phyloP scores from a whole-genome alignment of 1,139 yeast species.

The Saccharomyces uvarum region DNA sequence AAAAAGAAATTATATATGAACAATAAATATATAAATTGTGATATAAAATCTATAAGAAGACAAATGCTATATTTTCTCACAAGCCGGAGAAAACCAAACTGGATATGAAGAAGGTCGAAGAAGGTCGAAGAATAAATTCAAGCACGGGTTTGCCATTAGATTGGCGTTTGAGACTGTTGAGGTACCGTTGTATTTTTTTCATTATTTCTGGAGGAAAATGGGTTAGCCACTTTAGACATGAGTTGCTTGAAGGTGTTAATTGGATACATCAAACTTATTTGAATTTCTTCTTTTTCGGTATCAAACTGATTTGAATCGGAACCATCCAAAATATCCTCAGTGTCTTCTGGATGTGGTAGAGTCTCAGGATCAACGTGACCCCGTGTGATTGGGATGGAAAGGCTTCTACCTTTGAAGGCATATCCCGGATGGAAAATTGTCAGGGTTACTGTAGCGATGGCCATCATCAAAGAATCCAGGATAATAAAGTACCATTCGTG shows the following conservation, averaged over 20 bases:
- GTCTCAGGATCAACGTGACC: slow-evolving; percentile 18
- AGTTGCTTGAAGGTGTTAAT: not conserved
- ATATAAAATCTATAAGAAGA: not conserved
- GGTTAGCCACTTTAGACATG: not conserved
- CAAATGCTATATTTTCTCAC: not conserved
- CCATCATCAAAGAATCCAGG: slow-evolving; percentile 69
- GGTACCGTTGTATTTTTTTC: not conserved
- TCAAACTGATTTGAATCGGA: not conserved
- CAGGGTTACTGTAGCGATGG: slow-evolving; percentile 39
- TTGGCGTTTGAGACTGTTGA: not conserved
- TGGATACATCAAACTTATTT: not conserved
- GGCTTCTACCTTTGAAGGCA: slow-evolving; percentile 35
- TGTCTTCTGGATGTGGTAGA: not conserved
- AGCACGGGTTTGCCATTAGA: not conserved
- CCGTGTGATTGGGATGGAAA: slow-evolving; percentile 20
- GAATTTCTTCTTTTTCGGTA: not conserved
- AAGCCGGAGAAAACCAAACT: not conserved
- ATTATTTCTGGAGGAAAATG: not conserved
- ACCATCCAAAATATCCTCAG: not conserved
- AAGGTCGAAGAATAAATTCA: not conserved
- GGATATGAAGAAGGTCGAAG: not conserved
- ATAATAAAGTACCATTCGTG: slow-evolving; percentile 70
- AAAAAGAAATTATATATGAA: not conserved
- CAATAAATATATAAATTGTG: not conserved
- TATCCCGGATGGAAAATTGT: slow-evolving; percentile 62